Percentiles rank a stretch among this genome's conserved stretches.
These are phyloP conservation scores for Urtica urens DNA, from an alignment of 306 rosid genomes.

Conservation along the genomic window DNA sequence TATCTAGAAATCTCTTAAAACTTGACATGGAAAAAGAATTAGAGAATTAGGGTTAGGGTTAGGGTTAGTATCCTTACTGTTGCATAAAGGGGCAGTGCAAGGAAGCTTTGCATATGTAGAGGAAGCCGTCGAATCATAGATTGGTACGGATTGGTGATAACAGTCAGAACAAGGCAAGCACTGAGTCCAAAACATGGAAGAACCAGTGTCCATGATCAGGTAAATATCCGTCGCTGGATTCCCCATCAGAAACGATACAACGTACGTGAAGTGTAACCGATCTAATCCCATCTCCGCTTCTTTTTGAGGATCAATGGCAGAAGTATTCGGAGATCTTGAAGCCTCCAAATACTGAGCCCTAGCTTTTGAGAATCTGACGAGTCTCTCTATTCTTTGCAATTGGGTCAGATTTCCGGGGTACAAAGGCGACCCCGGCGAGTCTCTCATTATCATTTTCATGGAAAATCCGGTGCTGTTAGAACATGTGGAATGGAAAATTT, in stretches of 20 bases:
- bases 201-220: conserved; percentile 9
- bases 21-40: too few relatives aligned
- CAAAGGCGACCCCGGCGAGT: conserved; percentile 9
- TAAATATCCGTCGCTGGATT: background rate
- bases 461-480: conserved; percentile 9
- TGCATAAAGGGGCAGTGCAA: conserved; percentile 3
- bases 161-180: conserved; percentile 13
- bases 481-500: background rate
- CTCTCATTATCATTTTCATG: conserved; percentile 13
- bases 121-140: background rate
- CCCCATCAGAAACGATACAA: too few relatives aligned
- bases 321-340: background rate
- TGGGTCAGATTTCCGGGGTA: conserved; percentile 16
- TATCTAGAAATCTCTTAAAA: too few relatives aligned
- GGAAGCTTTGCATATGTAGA: conserved; percentile 1
- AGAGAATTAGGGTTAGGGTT: too few relatives aligned
- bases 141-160: background rate
- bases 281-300: too few relatives aligned
- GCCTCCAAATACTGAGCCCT: background rate
- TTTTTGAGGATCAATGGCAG: background rate
- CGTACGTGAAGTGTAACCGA: too few relatives aligned
- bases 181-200: conserved; percentile 18
- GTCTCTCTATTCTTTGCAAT: conserved; percentile 6
- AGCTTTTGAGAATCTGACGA: background rate
- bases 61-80: too few relatives aligned